These are phyloP conservation scores for Microsporum canis DNA, from an alignment of 2,329 filamentous ascomycete genomes.

Conservation along the genomic window DNA sequence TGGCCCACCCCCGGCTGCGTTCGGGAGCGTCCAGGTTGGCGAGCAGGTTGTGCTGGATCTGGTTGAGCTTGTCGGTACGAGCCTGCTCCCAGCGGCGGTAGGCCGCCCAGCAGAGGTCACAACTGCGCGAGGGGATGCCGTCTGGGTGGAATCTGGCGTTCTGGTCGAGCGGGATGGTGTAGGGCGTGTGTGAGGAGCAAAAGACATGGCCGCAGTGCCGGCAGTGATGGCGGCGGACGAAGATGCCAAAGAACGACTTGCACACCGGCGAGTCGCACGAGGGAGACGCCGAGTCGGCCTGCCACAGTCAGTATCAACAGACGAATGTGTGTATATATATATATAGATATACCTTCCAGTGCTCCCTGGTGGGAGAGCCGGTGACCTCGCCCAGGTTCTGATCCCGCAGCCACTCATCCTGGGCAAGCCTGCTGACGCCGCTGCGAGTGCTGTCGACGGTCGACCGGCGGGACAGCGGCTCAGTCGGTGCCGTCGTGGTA, in stretches of 20 bases:
- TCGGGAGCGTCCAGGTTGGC: conserved; percentile 19
- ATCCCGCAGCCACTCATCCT: conserved; percentile 43
- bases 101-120: conserved; percentile 49
- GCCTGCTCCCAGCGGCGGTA: conserved; percentile 47
- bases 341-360: conserved; percentile 51
- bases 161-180: conserved; percentile 51
- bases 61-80: conserved; percentile 40
- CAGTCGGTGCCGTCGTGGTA: conserved; percentile 21
- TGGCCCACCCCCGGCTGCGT: conserved; percentile 9
- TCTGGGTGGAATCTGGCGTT: conserved; percentile 52
- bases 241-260: conserved; percentile 48
- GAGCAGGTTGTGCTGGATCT: conserved; percentile 33
- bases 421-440: conserved; percentile 38
- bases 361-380: conserved; percentile 49
- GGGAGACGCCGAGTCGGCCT: conserved; percentile 48
- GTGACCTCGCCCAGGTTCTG: conserved; percentile 45
- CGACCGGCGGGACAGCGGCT: conserved; percentile 28
- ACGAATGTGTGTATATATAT: background rate
- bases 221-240: conserved; percentile 55
- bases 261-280: conserved; percentile 49
- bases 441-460: conserved; percentile 33
- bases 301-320: conserved; percentile 5
- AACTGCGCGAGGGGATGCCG: conserved; percentile 45
- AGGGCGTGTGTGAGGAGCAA: conserved; percentile 48
- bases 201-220: conserved; percentile 56